Evolutionary conservation across 2,329 filamentous ascomycete genomes (phyloP).

Genomic region (Scolecobasidium constrictum): DNA sequence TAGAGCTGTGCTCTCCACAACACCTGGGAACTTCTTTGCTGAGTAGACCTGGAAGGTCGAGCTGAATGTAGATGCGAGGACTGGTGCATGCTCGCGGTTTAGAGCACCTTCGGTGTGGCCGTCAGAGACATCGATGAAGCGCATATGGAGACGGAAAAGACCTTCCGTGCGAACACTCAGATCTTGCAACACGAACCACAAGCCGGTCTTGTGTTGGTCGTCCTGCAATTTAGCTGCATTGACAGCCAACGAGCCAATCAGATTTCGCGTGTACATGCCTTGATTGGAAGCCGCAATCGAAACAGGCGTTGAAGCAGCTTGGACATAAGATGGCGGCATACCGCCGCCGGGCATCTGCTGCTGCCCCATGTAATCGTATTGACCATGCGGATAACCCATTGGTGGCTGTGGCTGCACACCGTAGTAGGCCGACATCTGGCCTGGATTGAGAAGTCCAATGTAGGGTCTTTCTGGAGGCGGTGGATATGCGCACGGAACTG

Average conservation of each 20-base stretch:
- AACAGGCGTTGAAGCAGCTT: background rate
- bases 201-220: conserved; percentile 67
- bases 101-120: conserved; percentile 38
- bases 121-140: conserved; percentile 74
- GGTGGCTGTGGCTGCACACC: background rate
- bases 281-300: conserved; percentile 35
- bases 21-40: conserved; percentile 96
- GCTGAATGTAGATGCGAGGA: conserved; percentile 77
- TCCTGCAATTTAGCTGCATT: conserved; percentile 81
- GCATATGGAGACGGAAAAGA: conserved; percentile 65
- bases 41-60: conserved; percentile 89
- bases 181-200: conserved; percentile 96
- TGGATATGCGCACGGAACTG: conserved; percentile 67
- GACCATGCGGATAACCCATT: background rate
- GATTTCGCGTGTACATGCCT: conserved; percentile 87
- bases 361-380: background rate
- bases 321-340: background rate
- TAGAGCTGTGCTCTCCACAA: conserved; percentile 82
- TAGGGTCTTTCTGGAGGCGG: conserved; percentile 30
- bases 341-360: background rate
- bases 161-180: conserved; percentile 90
- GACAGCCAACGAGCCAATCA: conserved; percentile 84
- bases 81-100: conserved; percentile 66
- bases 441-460: conserved; percentile 1
- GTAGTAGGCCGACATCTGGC: background rate